Conservation (phyloP, 2,329 filamentous ascomycete genomes). For the Diaporthe australafricana region DNA sequence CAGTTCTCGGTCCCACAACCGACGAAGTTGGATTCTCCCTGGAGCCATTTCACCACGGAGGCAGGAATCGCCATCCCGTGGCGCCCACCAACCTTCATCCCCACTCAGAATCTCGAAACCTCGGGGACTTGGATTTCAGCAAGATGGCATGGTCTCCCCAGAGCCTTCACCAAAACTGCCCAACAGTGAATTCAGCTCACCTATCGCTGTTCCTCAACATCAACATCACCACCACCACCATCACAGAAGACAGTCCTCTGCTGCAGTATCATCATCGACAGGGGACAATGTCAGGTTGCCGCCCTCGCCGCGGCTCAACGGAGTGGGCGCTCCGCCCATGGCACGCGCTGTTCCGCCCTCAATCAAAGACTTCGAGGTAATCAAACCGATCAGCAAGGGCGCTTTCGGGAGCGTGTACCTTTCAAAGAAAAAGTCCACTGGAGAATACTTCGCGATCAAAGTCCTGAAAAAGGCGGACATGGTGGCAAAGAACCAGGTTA, state of each 20-base stretch:
- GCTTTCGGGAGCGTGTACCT: slow-evolving; percentile 98
- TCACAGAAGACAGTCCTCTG: slow-evolving; percentile 91
- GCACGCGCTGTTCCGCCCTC: slow-evolving; percentile 91
- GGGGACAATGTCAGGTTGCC: slow-evolving; percentile 73
- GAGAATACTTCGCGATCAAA: slow-evolving; percentile 98
- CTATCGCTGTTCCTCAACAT: slow-evolving; percentile 67
- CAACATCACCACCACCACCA: slow-evolving; percentile 70
- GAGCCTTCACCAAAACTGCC: slow-evolving; percentile 90
- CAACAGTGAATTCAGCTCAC: slow-evolving; percentile 83
- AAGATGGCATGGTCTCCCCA: slow-evolving; percentile 81
- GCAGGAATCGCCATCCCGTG: slow-evolving; percentile 88
- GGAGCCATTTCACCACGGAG: slow-evolving; percentile 82
- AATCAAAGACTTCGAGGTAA: slow-evolving; percentile 99
- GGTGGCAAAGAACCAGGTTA: slow-evolving; percentile 99
- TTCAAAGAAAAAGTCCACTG: slow-evolving; percentile 98
- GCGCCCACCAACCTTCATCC: slow-evolving; percentile 77
- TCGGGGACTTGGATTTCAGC: slow-evolving; percentile 68
- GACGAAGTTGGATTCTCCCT: slow-evolving; percentile 86
- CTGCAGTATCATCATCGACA: slow-evolving; percentile 73
- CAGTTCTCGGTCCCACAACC: slow-evolving; percentile 84
- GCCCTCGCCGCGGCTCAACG: slow-evolving; percentile 83
- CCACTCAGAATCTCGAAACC: slow-evolving; percentile 89
- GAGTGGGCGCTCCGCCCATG: slow-evolving; percentile 82
- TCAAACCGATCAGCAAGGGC: slow-evolving; percentile 99
- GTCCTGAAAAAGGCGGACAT: slow-evolving; percentile 99